phyloP scores from a whole-genome alignment of 345 rosid genomes.

The Carallia brachiata region DNA sequence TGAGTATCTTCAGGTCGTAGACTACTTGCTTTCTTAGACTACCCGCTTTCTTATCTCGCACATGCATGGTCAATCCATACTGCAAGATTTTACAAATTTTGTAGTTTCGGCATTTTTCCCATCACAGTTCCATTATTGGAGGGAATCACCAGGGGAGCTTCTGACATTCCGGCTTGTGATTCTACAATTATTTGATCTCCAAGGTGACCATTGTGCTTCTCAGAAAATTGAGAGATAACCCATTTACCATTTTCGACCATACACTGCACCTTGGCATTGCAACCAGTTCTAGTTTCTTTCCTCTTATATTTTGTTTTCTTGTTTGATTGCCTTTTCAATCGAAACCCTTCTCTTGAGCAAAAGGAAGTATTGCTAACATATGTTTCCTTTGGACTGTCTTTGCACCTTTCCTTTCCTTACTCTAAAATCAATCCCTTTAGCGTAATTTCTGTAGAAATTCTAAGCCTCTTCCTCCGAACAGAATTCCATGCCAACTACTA shows the following conservation, averaged over 20 bases:
- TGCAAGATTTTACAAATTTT: background rate
- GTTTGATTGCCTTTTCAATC: conserved; percentile 4
- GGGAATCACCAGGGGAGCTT: background rate
- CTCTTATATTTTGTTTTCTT: conserved; percentile 20
- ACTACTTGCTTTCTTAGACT: background rate
- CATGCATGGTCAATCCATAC: background rate
- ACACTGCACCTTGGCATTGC: conserved; percentile 13
- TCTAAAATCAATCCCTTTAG: conserved; percentile 12
- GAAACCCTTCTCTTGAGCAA: conserved; percentile 23
- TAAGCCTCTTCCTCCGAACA: conserved; percentile 25
- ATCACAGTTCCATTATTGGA: background rate
- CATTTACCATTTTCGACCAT: conserved; percentile 21
- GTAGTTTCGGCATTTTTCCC: background rate
- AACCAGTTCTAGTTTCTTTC: conserved; percentile 30
- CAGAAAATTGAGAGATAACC: conserved; percentile 2
- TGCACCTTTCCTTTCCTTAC: conserved; percentile 29
- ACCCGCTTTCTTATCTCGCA: background rate
- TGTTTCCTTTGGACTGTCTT: conserved; percentile 3
- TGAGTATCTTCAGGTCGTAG: conserved; percentile 13
- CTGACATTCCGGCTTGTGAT: background rate
- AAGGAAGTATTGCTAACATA: conserved; percentile 7
- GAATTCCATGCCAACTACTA: conserved; percentile 18
- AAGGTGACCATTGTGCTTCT: conserved; percentile 21
- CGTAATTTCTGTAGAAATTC: conserved; percentile 15
- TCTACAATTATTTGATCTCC: background rate